Evolutionary conservation across 2,329 filamentous ascomycete species (phyloP).

Genomic region (Colletotrichum coccodes): DNA sequence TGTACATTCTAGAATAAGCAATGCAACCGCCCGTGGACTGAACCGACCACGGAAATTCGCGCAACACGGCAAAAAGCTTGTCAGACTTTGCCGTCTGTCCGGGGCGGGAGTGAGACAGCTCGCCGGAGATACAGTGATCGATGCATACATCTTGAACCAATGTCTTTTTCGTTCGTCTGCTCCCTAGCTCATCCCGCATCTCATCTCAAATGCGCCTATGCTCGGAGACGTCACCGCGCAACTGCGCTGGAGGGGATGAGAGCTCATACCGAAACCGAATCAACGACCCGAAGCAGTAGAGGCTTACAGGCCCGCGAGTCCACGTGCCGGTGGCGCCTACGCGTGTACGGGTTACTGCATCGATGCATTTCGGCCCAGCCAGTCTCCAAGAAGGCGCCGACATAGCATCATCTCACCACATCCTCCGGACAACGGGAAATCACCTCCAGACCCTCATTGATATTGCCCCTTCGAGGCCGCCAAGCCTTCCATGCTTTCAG

Average conservation of each 20-base stretch:
- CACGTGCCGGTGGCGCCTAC: background rate
- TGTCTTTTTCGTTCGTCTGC: background rate
- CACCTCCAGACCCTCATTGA: background rate
- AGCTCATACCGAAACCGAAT: background rate
- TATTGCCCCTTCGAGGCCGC: background rate
- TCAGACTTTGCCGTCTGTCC: background rate
- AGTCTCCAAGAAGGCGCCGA: background rate
- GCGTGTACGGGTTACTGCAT: background rate
- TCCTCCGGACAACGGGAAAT: background rate
- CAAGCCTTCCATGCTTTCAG: background rate
- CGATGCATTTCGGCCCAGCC: background rate
- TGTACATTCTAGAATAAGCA: background rate
- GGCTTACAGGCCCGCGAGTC: background rate
- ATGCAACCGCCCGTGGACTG: background rate
- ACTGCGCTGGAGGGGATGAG: background rate
- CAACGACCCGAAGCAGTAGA: background rate
- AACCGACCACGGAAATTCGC: background rate
- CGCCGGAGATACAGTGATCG: background rate
- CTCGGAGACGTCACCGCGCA: background rate
- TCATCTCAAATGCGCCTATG: background rate
- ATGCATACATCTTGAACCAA: background rate
- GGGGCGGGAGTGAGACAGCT: conserved; percentile 3
- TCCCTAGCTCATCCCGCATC: background rate
- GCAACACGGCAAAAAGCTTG: conserved; percentile 8
- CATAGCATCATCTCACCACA: background rate